These are phyloP conservation scores for Pyrus bretschneideri DNA, from an alignment of 306 rosid genomes.

Conservation along the genomic window DNA sequence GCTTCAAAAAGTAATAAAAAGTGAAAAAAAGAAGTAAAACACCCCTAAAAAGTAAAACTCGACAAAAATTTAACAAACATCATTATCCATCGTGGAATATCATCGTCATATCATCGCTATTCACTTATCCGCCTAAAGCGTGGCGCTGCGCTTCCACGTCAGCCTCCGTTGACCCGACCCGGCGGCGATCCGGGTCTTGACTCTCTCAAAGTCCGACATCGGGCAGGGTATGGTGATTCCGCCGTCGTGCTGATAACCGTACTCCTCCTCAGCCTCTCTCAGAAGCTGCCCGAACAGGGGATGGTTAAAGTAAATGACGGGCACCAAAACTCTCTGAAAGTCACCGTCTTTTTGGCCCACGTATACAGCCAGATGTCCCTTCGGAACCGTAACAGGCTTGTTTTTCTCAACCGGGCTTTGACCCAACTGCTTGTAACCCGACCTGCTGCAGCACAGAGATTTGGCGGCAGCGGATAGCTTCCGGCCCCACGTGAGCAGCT, in stretches of 20 bases:
- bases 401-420: conserved; percentile 15
- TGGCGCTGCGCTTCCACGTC: conserved; percentile 33
- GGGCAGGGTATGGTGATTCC: conserved; percentile 87
- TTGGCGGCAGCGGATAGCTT: conserved; percentile 40
- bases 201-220: conserved; percentile 60
- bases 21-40: not conserved
- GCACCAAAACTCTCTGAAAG: conserved; percentile 69
- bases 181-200: conserved; percentile 61
- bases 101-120: conserved; percentile 14
- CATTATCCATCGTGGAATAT: conserved; percentile 5
- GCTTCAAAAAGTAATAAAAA: not conserved
- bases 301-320: conserved; percentile 83
- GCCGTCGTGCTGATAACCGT: conserved; percentile 69
- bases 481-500: conserved; percentile 57
- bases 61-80: conserved; percentile 1
- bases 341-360: conserved; percentile 77
- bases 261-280: conserved; percentile 66
- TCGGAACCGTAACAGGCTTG: conserved; percentile 45
- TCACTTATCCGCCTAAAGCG: not conserved
- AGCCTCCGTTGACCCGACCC: conserved; percentile 36
- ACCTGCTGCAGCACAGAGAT: conserved; percentile 33
- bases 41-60: not conserved
- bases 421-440: conserved; percentile 39
- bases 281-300: conserved; percentile 70
- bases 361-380: conserved; percentile 83